Percentiles rank a stretch among this genome's conserved stretches.
phyloP scores from a whole-genome alignment of 2,329 filamentous ascomycete species.

The Hymenoscyphus fraxineus region DNA sequence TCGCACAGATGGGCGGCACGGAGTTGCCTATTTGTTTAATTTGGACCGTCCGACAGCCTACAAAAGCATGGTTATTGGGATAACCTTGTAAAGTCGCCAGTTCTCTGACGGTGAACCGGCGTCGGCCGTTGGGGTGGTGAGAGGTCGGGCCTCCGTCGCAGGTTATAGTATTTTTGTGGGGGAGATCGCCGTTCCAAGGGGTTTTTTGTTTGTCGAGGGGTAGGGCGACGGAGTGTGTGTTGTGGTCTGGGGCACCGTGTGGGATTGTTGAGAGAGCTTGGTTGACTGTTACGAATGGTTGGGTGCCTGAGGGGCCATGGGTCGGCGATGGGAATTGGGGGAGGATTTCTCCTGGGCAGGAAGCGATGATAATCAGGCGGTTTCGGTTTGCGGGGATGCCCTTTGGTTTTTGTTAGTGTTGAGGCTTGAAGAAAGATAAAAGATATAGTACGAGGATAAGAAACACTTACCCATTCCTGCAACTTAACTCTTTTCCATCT shows the following conservation, averaged over 20 bases:
- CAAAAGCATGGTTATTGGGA: slow-evolving; percentile 56
- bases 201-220: slow-evolving; percentile 9
- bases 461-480: slow-evolving; percentile 9
- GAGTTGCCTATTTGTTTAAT: slow-evolving; percentile 69
- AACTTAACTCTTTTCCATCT: slow-evolving; percentile 58
- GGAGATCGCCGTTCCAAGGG: slow-evolving; percentile 45
- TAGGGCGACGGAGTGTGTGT: slow-evolving; percentile 32
- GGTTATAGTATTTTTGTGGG: slow-evolving; percentile 62
- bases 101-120: slow-evolving; percentile 64
- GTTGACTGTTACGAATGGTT: slow-evolving; percentile 43
- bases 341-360: slow-evolving; percentile 61
- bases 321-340: slow-evolving; percentile 56
- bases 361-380: slow-evolving; percentile 54
- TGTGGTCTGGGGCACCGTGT: slow-evolving; percentile 38
- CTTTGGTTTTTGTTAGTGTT: slow-evolving; percentile 14
- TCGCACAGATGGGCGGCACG: slow-evolving; percentile 59
- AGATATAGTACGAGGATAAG: too few species aligned
- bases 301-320: slow-evolving; percentile 35
- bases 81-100: slow-evolving; percentile 68
- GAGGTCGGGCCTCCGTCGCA: slow-evolving; percentile 56
- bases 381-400: slow-evolving; percentile 29
- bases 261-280: slow-evolving; percentile 30
- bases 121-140: slow-evolving; percentile 59
- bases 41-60: slow-evolving; percentile 43
- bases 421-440: too few species aligned